These are phyloP conservation scores for Nematocida major DNA, from an alignment of 371 early-diverging fungal genomes.

Conservation along the genomic window DNA sequence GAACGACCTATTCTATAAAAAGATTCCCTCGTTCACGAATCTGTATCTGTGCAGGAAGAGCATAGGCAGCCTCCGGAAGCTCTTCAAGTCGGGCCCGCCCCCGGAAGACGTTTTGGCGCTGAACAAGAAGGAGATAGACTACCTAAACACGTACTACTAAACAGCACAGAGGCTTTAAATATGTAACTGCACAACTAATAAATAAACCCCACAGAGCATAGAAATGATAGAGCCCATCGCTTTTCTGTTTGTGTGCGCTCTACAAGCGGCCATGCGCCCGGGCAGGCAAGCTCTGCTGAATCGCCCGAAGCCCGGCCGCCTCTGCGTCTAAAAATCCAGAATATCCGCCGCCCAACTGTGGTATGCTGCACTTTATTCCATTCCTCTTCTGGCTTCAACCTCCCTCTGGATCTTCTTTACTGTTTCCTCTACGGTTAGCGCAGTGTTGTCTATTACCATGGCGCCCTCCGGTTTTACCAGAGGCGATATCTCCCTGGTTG, in stretches of 20 bases:
- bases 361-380: constrained; percentile 47
- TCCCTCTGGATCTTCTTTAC: constrained; percentile 67
- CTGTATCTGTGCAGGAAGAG: constrained; percentile 49
- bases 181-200: too few species aligned
- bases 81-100: constrained; percentile 40
- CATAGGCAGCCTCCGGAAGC: constrained; percentile 50
- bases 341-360: too few species aligned
- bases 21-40: constrained; percentile 47
- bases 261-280: too few species aligned
- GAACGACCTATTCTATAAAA: constrained; percentile 46
- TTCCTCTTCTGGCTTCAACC: constrained; percentile 59
- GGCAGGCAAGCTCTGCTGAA: too few species aligned
- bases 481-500: constrained; percentile 71
- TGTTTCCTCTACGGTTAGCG: constrained; percentile 71
- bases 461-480: constrained; percentile 74
- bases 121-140: constrained; percentile 37
- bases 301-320: too few species aligned
- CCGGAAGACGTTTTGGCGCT: constrained; percentile 9
- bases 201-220: too few species aligned
- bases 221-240: too few species aligned
- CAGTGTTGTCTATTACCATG: constrained; percentile 72
- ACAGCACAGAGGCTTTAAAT: too few species aligned
- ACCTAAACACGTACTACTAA: constrained; percentile 31
- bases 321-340: too few species aligned
- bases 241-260: too few species aligned